Base-by-base conservation (phyloP, 495 filamentous ascomycete genomes). In the Hypoxylon perforatum region DNA sequence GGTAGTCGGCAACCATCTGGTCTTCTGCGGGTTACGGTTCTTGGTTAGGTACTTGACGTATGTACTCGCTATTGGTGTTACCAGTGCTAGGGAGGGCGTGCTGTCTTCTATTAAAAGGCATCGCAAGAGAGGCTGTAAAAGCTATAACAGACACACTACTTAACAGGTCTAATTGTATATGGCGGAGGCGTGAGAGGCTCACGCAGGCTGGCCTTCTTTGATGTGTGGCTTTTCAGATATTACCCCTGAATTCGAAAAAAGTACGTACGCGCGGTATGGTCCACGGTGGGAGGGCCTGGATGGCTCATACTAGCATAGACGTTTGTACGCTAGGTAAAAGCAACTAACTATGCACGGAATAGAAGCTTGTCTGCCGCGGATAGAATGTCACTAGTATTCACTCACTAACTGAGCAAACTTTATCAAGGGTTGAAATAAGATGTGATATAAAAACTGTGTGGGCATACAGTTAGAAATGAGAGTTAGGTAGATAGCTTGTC, bases 361-460 rank as follows among this genome's bases (percentile, higher is more conserved):
- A 8, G 49, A 52, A 52, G 53, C 21, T 50, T 55, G 42, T 55
- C 53, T 63, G 49, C 59, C 48, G 63, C 53, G 54, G 54, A 63
- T 68, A 25, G 60, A 55, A 63, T 59, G 4, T 49, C 11, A 44
- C 44, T 44, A 45, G 60, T 60, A 59, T 62, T 36, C 35, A 57
- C 52, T 53, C 47, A 48, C 36, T 33, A 33, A 22, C 56, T 14
- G 59, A 63, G 59, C 42, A 63, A 59, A 63, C 65, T 56, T 54
- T 54, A 45, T 19, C 18, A 60, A 21, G 59, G 49, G 48, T 44
- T 36, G 46, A 42, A 18, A 25, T 38, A 19, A 10, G 46, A 33
- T 5, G 30, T 33, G 30, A 33, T 33, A 10, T 3, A 33, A 10
- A 33, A 33, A 9, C 23, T 18, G 38, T 38, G 25, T 38, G 10